phyloP scores from a whole-genome alignment of 768 basidiomycete genomes.

The Filobasidium floriforme region DNA sequence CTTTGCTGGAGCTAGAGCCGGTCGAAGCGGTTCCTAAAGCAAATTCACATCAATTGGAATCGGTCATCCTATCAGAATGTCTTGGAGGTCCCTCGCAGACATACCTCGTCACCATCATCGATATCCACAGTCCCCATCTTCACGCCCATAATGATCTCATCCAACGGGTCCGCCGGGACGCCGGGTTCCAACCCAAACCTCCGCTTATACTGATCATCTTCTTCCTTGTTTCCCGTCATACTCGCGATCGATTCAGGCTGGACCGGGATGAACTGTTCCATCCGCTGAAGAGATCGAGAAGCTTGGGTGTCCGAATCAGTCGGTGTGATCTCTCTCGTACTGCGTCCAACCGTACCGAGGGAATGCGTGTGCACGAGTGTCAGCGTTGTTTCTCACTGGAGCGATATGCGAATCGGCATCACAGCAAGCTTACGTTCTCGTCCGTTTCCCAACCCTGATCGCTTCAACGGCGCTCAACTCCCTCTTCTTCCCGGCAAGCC shows the following conservation, averaged over 20 bases:
- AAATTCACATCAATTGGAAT: too few species aligned
- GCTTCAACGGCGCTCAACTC: background rate
- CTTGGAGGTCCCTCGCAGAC: too few species aligned
- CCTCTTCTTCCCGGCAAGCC: background rate
- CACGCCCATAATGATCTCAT: constrained; percentile 37
- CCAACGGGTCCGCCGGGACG: constrained; percentile 31
- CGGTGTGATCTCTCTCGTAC: constrained; percentile 5
- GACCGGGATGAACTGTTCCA: background rate
- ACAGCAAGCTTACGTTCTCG: background rate
- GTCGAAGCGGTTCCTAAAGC: background rate
- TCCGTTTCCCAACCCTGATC: background rate
- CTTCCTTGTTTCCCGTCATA: background rate
- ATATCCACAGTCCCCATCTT: constrained; percentile 22
- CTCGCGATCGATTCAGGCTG: background rate
- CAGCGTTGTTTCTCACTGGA: background rate
- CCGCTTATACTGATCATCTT: background rate
- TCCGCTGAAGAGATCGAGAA: background rate
- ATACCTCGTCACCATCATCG: constrained; percentile 5
- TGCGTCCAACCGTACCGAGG: background rate
- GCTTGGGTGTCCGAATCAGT: constrained; percentile 17
- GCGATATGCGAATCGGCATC: background rate
- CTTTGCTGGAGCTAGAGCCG: too few species aligned
- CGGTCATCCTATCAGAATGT: too few species aligned
- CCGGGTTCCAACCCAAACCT: constrained; percentile 6
- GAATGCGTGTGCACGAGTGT: background rate